Conservation (phyloP, 352 stramenopile species). For the Pythium guiyangense region DNA sequence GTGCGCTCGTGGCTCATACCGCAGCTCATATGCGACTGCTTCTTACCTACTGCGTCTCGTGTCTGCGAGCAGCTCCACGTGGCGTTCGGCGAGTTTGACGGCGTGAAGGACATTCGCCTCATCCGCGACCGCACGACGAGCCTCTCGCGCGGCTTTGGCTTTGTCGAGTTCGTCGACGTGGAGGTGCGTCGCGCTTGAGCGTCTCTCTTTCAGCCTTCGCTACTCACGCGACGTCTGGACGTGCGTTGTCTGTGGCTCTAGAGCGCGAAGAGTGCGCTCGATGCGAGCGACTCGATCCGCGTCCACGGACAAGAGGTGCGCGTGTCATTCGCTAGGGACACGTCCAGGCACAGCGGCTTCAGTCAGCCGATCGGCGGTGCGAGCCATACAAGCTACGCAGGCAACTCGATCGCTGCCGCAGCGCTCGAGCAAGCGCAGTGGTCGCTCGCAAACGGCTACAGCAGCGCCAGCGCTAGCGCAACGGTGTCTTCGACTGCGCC, state of each 20-base stretch:
- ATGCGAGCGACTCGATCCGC: constrained; percentile 21
- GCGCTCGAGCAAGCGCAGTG: constrained; percentile 81
- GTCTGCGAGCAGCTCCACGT: constrained; percentile 52
- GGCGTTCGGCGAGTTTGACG: constrained; percentile 56
- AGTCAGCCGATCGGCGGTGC: not conserved
- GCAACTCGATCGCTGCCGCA: constrained; percentile 49
- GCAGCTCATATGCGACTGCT: not conserved
- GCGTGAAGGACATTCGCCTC: constrained; percentile 64
- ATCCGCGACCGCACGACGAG: constrained; percentile 69
- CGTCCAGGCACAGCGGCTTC: not conserved
- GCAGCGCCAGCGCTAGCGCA: constrained; percentile 2
- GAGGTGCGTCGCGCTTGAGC: constrained; percentile 31
- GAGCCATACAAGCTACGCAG: constrained; percentile 4
- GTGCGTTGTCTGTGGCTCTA: not conserved
- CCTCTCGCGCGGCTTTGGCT: constrained; percentile 67
- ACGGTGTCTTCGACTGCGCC: not conserved
- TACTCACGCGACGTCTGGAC: not conserved
- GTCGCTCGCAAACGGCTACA: constrained; percentile 63
- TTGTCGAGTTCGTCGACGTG: constrained; percentile 68
- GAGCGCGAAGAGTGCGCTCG: constrained; percentile 30
- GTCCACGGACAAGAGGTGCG: constrained; percentile 39
- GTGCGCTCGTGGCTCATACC: constrained; percentile 19
- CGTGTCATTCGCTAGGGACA: constrained; percentile 58
- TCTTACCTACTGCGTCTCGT: not conserved
- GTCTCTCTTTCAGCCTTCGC: constrained; percentile 1